Percentiles rank a stretch among this genome's conserved stretches.
These are phyloP conservation scores for Penicillium ucsense DNA, from an alignment of 495 filamentous ascomycete genomes.

Conservation along the genomic window DNA sequence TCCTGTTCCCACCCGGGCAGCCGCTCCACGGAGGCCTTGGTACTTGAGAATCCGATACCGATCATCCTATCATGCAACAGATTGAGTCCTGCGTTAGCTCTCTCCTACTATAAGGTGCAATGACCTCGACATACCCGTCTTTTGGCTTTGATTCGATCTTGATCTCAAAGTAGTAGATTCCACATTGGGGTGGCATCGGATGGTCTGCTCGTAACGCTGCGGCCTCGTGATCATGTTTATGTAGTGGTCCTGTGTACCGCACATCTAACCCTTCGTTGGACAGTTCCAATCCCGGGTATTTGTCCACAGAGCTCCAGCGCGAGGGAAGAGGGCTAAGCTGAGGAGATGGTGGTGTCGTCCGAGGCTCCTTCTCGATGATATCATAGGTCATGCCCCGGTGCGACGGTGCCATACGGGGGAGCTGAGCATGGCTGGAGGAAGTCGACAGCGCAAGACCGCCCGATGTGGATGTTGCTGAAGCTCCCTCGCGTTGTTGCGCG, in stretches of 20 bases:
- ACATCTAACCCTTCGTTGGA: conserved; percentile 68
- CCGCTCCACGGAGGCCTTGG: conserved; percentile 64
- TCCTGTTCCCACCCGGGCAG: conserved; percentile 93
- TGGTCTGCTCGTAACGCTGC: conserved; percentile 77
- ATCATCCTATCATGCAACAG: conserved; percentile 52
- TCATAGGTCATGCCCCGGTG: conserved; percentile 81
- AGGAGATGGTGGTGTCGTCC: conserved; percentile 22
- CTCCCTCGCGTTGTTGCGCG: conserved; percentile 37
- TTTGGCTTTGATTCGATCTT: conserved; percentile 74
- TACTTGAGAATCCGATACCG: conserved; percentile 76
- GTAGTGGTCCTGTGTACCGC: conserved; percentile 54
- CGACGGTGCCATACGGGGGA: conserved; percentile 57
- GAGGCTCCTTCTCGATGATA: conserved; percentile 67
- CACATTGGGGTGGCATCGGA: conserved; percentile 83
- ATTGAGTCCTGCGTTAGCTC: neutral
- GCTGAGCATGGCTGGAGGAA: conserved; percentile 52
- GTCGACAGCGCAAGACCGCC: conserved; percentile 45
- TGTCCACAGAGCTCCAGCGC: conserved; percentile 74
- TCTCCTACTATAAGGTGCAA: neutral
- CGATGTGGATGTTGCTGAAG: conserved; percentile 25
- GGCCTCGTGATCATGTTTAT: conserved; percentile 70
- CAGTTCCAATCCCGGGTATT: conserved; percentile 63
- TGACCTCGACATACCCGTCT: conserved; percentile 60
- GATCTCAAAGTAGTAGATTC: conserved; percentile 95
- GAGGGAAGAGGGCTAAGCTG: conserved; percentile 60